These are phyloP conservation scores for Lizonia empirigonia DNA, from an alignment of 2,329 filamentous ascomycete species.

Conservation along the genomic window DNA sequence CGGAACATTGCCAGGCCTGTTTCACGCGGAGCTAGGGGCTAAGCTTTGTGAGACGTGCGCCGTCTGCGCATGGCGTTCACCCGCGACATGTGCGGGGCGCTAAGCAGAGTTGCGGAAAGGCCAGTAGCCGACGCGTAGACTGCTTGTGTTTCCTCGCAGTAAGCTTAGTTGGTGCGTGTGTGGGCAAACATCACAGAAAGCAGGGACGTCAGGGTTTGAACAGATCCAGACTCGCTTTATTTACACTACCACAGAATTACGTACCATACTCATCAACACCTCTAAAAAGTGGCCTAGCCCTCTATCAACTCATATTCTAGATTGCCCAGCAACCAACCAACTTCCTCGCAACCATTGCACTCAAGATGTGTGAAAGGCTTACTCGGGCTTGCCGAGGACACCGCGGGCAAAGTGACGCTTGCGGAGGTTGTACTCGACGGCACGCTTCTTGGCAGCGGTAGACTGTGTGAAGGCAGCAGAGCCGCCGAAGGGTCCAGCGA, in stretches of 20 bases:
- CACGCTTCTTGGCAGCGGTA: constrained; percentile 63
- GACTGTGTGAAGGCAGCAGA: constrained; percentile 69
- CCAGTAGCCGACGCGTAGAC: too few species aligned
- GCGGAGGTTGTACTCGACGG: constrained; percentile 60
- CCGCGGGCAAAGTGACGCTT: constrained; percentile 47
- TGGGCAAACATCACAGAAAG: constrained; percentile 2
- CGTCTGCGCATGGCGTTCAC: constrained; percentile 7
- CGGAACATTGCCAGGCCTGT: constrained; percentile 1
- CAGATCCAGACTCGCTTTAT: constrained; percentile 21
- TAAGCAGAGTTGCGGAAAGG: constrained; percentile 4
- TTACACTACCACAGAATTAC: constrained; percentile 17
- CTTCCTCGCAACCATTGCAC: neutral
- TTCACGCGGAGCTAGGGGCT: constrained; percentile 2
- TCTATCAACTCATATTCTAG: constrained; percentile 16
- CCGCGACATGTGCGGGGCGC: neutral
- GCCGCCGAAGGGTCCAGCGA: constrained; percentile 70
- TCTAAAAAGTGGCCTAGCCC: neutral
- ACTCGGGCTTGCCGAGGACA: constrained; percentile 42
- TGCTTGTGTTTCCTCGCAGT: neutral
- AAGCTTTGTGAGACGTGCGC: constrained; percentile 16
- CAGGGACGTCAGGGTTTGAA: neutral
- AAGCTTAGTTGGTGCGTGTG: too few species aligned
- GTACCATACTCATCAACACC: constrained; percentile 12
- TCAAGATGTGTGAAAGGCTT: constrained; percentile 9
- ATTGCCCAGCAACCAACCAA: constrained; percentile 23